Percentiles rank a stretch among this genome's conserved stretches.
Conservation (phyloP, 805 yeast species). For the Maudiozyma barnettii region DNA sequence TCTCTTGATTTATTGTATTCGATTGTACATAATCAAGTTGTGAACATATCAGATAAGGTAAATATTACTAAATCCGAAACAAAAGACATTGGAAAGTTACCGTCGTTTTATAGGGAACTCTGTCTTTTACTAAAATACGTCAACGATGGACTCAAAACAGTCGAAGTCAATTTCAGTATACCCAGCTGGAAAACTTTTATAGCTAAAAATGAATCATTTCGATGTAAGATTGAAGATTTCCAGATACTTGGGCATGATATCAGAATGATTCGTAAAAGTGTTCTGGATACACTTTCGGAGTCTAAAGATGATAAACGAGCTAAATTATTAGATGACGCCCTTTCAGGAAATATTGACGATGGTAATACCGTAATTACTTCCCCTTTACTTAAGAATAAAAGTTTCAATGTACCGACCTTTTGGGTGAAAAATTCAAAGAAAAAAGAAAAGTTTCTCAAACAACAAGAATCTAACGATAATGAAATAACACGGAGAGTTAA, state of each 20-base stretch:
- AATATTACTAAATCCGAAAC: constrained; percentile 2
- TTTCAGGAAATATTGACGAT: background rate
- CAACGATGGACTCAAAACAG: constrained; percentile 18
- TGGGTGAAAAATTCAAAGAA: constrained; percentile 4
- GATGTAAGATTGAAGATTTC: constrained; percentile 16
- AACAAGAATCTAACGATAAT: constrained; percentile 16
- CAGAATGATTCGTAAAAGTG: constrained; percentile 13
- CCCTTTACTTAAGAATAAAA: background rate
- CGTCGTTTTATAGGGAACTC: constrained; percentile 10
- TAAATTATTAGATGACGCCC: background rate
- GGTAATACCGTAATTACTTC: background rate
- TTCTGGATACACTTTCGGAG: background rate
- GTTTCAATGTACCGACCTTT: background rate
- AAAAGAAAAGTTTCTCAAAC: constrained; percentile 5
- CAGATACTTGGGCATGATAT: constrained; percentile 26
- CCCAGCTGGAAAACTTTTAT: constrained; percentile 8
- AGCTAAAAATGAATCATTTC: constrained; percentile 9
- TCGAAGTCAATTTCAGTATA: constrained; percentile 16
- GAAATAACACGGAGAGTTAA: constrained; percentile 18
- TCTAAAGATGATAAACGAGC: background rate
- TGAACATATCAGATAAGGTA: constrained; percentile 9
- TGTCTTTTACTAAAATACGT: constrained; percentile 16
- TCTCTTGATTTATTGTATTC: constrained; percentile 23
- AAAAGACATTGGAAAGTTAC: constrained; percentile 6
- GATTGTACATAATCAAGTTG: constrained; percentile 18